A percentile compares a stretch with the other conserved stretches of the same genome.
phyloP scores from a whole-genome alignment of 2,329 filamentous ascomycete genomes.

The Penicillium occitanis region DNA sequence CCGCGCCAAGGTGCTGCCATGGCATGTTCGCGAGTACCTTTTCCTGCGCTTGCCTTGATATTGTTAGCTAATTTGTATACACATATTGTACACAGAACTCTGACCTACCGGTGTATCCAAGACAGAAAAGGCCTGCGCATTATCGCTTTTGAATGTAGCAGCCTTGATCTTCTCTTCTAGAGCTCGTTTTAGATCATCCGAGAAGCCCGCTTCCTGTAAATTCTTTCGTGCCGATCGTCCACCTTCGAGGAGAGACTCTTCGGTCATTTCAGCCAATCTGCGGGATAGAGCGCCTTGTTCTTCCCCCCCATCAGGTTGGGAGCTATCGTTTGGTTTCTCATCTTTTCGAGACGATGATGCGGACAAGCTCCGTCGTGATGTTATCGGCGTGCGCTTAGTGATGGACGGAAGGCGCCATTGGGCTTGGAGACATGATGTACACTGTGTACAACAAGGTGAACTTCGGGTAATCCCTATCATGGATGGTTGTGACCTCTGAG shows the following conservation, averaged over 20 bases:
- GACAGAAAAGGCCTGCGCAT: constrained; percentile 56
- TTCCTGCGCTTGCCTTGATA: constrained; percentile 57
- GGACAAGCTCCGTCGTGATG: constrained; percentile 23
- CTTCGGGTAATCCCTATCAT: constrained; percentile 14
- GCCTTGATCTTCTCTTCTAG: constrained; percentile 60
- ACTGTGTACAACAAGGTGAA: constrained; percentile 4
- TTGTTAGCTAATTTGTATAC: not conserved
- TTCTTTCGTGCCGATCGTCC: constrained; percentile 56
- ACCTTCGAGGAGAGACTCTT: constrained; percentile 57
- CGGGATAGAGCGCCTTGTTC: constrained; percentile 59
- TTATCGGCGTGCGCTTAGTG: not conserved
- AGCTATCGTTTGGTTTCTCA: constrained; percentile 23
- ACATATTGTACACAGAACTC: not conserved
- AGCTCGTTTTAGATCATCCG: constrained; percentile 58
- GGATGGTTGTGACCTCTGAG: not conserved
- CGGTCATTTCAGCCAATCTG: constrained; percentile 60
- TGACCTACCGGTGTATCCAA: constrained; percentile 51
- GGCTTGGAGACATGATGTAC: constrained; percentile 8
- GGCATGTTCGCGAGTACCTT: constrained; percentile 67
- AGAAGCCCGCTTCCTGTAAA: constrained; percentile 63
- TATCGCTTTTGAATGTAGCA: constrained; percentile 55
- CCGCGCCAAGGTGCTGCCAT: constrained; percentile 74
- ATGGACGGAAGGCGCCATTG: not conserved
- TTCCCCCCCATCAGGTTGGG: constrained; percentile 29
- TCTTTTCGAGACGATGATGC: constrained; percentile 28